A percentile compares a stretch with the other conserved stretches of the same genome.
Evolutionary conservation across 2,329 filamentous ascomycete species (phyloP).

Genomic region (Cordyceps fumosorosea): DNA sequence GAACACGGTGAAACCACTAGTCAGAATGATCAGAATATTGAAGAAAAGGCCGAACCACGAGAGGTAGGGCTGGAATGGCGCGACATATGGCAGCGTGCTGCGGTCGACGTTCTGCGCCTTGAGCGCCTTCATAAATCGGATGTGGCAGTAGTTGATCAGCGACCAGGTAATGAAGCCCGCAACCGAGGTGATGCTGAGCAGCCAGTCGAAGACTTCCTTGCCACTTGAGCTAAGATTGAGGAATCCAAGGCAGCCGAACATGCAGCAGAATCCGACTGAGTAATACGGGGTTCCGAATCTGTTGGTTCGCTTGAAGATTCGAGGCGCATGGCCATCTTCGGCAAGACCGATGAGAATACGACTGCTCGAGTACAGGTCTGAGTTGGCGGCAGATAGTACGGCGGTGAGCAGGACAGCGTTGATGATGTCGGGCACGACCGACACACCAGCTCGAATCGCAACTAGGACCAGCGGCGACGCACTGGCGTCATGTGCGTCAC

Average conservation of each 20-base stretch:
- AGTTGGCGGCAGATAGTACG: conserved; percentile 72
- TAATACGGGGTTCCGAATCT: conserved; percentile 55
- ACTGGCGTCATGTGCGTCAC: conserved; percentile 48
- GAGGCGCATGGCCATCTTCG: conserved; percentile 56
- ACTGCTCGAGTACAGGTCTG: conserved; percentile 67
- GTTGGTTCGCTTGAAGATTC: conserved; percentile 53
- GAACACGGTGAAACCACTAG: conserved; percentile 63
- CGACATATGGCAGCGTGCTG: conserved; percentile 51
- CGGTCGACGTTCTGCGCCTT: conserved; percentile 50
- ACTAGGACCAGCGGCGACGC: conserved; percentile 61
- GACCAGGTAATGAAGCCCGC: conserved; percentile 67
- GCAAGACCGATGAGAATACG: conserved; percentile 63
- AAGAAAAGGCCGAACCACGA: conserved; percentile 61
- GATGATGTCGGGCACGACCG: conserved; percentile 60
- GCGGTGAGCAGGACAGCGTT: conserved; percentile 73
- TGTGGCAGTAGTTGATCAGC: conserved; percentile 57
- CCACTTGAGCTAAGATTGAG: conserved; percentile 57
- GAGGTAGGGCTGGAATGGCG: conserved; percentile 56
- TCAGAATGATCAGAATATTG: conserved; percentile 57
- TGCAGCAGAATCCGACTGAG: conserved; percentile 47
- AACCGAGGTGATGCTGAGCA: conserved; percentile 63
- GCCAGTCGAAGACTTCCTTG: conserved; percentile 61
- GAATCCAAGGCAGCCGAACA: conserved; percentile 59
- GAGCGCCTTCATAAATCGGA: conserved; percentile 59
- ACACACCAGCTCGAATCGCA: conserved; percentile 55